These are phyloP conservation scores for Candida oleophila DNA, from an alignment of 805 yeast genomes.

Conservation along the genomic window DNA sequence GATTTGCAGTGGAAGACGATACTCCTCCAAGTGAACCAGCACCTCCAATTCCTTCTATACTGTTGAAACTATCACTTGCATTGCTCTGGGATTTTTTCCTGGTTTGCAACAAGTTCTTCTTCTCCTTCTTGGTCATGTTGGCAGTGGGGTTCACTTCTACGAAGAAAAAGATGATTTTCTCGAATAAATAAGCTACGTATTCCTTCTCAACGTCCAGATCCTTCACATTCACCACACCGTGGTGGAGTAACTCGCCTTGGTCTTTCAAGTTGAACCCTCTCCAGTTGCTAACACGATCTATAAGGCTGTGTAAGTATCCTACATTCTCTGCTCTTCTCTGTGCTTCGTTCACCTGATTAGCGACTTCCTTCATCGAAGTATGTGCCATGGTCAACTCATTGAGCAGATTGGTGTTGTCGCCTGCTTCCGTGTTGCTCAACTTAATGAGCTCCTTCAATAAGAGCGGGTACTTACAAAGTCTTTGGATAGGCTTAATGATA, in stretches of 20 bases:
- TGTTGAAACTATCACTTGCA: conserved; percentile 25
- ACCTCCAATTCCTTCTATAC: neutral
- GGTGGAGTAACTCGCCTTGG: conserved; percentile 82
- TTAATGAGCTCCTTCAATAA: conserved; percentile 74
- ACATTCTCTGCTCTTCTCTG: conserved; percentile 89
- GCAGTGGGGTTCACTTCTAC: conserved; percentile 27
- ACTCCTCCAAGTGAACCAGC: neutral
- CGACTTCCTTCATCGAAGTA: conserved; percentile 77
- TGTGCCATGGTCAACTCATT: conserved; percentile 71
- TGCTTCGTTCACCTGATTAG: conserved; percentile 86
- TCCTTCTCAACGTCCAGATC: conserved; percentile 79
- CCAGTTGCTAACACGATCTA: conserved; percentile 85
- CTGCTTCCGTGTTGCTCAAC: conserved; percentile 35
- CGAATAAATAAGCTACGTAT: conserved; percentile 86
- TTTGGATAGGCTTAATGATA: conserved; percentile 90
- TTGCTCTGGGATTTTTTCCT: conserved; percentile 51
- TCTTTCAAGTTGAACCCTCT: conserved; percentile 76
- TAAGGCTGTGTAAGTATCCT: conserved; percentile 63
- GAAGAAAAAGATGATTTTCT: conserved; percentile 54
- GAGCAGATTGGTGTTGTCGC: conserved; percentile 25
- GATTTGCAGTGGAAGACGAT: conserved; percentile 30
- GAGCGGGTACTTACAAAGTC: conserved; percentile 93
- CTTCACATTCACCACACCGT: conserved; percentile 66
- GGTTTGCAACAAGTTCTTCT: conserved; percentile 41
- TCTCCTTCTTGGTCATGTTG: conserved; percentile 29